Conservation (phyloP, 768 basidiomycete species). For the Pleurotus salmoneostramineus region DNA sequence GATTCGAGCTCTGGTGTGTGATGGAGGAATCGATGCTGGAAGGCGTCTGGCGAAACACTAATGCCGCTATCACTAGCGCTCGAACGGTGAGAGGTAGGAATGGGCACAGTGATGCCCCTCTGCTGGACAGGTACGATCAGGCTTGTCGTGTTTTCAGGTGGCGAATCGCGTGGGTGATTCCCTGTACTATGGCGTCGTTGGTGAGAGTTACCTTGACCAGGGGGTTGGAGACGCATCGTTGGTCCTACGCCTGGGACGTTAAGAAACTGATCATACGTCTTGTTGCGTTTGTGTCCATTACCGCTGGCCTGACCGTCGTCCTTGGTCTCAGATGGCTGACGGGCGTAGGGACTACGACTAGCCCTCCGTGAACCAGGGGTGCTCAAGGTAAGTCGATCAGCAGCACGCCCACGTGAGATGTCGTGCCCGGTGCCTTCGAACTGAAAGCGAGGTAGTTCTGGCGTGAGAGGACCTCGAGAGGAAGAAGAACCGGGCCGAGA, state of each 20-base stretch:
- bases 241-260: neutral
- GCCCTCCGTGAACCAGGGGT: conserved; percentile 1
- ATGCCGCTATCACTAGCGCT: conserved; percentile 1
- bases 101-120: neutral
- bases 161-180: neutral
- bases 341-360: conserved; percentile 2
- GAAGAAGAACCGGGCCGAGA: neutral
- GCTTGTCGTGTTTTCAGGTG: neutral
- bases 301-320: neutral
- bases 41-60: neutral
- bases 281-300: conserved; percentile 4
- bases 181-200: conserved; percentile 2
- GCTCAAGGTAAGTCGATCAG: neutral
- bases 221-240: neutral
- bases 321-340: neutral
- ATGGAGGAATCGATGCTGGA: neutral
- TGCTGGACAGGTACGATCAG: neutral
- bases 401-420: neutral
- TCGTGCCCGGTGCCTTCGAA: neutral
- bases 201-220: neutral
- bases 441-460: conserved; percentile 2
- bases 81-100: neutral
- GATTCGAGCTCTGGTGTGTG: neutral
- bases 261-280: conserved; percentile 7
- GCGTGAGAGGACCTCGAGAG: neutral